Percentiles rank a stretch among this genome's conserved stretches.
Conservation (phyloP, 139 green algal genomes). For the Chlamydomonas eustigma region DNA sequence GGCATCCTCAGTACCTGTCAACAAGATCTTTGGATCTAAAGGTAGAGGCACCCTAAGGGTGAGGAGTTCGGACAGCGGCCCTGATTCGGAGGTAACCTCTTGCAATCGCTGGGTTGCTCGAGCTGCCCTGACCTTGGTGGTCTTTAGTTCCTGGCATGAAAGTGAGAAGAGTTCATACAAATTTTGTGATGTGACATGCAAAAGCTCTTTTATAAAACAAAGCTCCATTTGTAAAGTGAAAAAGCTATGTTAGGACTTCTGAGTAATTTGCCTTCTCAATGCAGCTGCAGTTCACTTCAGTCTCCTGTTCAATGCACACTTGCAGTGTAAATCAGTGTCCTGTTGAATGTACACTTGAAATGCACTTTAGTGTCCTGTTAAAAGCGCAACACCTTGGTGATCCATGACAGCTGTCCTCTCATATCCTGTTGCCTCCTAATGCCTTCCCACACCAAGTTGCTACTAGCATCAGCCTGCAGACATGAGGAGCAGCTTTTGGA, state of each 20-base stretch:
- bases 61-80: conserved; percentile 63
- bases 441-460: conserved; percentile 2
- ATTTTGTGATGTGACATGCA: too few relatives aligned
- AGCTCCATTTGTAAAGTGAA: too few relatives aligned
- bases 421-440: conserved; percentile 75
- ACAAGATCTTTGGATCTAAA: conserved; percentile 64
- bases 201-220: too few relatives aligned
- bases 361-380: background rate
- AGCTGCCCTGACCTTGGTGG: conserved; percentile 26
- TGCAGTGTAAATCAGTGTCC: too few relatives aligned
- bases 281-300: too few relatives aligned
- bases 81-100: conserved; percentile 50
- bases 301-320: too few relatives aligned
- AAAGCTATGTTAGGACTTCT: too few relatives aligned
- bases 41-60: conserved; percentile 64
- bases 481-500: background rate
- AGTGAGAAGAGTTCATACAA: too few relatives aligned
- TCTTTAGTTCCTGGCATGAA: conserved; percentile 24
- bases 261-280: too few relatives aligned
- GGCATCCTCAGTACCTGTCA: conserved; percentile 28
- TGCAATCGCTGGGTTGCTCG: conserved; percentile 55
- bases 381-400: conserved; percentile 30
- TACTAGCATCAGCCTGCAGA: background rate
- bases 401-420: conserved; percentile 53
- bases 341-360: too few relatives aligned